Percentiles rank a stretch among this genome's conserved stretches.
Conservation (phyloP, 2,329 filamentous ascomycete species). For the Sporothrix euskadiensis region DNA sequence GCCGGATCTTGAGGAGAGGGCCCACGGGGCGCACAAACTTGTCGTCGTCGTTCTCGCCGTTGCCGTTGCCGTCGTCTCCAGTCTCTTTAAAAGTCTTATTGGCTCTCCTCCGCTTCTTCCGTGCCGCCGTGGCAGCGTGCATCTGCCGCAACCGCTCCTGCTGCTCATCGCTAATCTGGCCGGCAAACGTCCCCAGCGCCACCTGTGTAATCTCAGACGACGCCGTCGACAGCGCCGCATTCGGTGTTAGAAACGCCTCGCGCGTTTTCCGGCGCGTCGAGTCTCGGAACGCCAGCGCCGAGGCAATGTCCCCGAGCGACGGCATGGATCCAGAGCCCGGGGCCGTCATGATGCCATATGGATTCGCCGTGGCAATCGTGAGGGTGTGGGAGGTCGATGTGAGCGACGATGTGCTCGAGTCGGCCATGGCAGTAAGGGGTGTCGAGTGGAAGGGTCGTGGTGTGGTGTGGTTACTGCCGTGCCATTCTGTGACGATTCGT, state of each 20-base stretch:
- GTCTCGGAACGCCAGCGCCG: conserved; percentile 55
- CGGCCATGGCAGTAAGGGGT: conserved; percentile 36
- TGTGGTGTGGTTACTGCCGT: background rate
- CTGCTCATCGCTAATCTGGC: conserved; percentile 72
- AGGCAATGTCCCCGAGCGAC: conserved; percentile 37
- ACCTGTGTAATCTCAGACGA: conserved; percentile 76
- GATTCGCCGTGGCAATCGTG: conserved; percentile 24
- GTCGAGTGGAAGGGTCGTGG: background rate
- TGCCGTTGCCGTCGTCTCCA: background rate
- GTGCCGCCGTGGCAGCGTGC: conserved; percentile 48
- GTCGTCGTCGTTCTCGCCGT: conserved; percentile 52
- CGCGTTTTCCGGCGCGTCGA: conserved; percentile 61
- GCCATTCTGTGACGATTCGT: conserved; percentile 3
- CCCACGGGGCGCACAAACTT: conserved; percentile 70
- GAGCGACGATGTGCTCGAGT: conserved; percentile 56
- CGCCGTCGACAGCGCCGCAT: conserved; percentile 63
- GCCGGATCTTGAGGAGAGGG: conserved; percentile 71
- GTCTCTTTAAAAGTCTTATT: background rate
- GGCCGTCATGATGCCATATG: conserved; percentile 31
- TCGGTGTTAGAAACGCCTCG: conserved; percentile 75
- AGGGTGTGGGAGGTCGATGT: conserved; percentile 65
- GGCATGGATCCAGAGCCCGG: conserved; percentile 37
- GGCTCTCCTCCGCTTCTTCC: conserved; percentile 72
- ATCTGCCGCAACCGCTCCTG: conserved; percentile 58
- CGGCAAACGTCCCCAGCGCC: conserved; percentile 76